A percentile compares a stretch with the other conserved stretches of the same genome.
These are phyloP conservation scores for Chaetomiaceae sp. DNA, from an alignment of 2,329 filamentous ascomycete genomes.

Conservation along the genomic window DNA sequence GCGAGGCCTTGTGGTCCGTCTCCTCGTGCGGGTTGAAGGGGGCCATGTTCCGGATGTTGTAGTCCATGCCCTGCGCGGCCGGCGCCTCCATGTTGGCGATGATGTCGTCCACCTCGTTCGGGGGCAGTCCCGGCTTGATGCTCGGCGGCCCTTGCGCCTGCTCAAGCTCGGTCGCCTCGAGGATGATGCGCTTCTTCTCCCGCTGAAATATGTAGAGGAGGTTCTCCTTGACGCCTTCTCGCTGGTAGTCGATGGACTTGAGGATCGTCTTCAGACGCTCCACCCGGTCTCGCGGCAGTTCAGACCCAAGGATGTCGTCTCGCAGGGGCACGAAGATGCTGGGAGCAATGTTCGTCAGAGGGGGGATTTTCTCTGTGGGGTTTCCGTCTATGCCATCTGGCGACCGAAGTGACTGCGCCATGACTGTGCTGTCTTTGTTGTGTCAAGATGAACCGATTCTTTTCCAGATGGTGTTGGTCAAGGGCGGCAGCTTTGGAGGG, in stretches of 20 bases:
- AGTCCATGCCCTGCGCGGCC: slow-evolving; percentile 20
- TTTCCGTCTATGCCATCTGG: neutral
- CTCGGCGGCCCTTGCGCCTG: neutral
- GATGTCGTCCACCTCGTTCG: slow-evolving; percentile 27
- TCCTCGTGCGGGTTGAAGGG: neutral
- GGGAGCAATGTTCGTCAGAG: slow-evolving; percentile 27
- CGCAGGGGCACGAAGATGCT: slow-evolving; percentile 34
- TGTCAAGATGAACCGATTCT: too few relatives aligned
- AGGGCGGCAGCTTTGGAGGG: too few relatives aligned
- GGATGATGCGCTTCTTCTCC: slow-evolving; percentile 31
- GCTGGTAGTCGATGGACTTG: slow-evolving; percentile 30
- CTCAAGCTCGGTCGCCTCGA: slow-evolving; percentile 19
- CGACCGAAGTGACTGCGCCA: slow-evolving; percentile 4
- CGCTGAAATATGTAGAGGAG: slow-evolving; percentile 32
- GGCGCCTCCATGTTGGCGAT: slow-evolving; percentile 28
- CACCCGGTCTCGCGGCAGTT: slow-evolving; percentile 26
- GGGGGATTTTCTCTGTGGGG: slow-evolving; percentile 24
- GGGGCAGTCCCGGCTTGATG: slow-evolving; percentile 14
- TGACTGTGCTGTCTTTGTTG: neutral
- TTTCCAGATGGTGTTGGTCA: too few relatives aligned
- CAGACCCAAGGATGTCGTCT: slow-evolving; percentile 28
- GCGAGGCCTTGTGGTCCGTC: neutral
- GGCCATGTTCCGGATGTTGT: slow-evolving; percentile 20
- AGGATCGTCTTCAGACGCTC: slow-evolving; percentile 30
- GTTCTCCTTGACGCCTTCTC: slow-evolving; percentile 30